Conservation (phyloP, 208 protist species). For the Leishmania turanica region DNA sequence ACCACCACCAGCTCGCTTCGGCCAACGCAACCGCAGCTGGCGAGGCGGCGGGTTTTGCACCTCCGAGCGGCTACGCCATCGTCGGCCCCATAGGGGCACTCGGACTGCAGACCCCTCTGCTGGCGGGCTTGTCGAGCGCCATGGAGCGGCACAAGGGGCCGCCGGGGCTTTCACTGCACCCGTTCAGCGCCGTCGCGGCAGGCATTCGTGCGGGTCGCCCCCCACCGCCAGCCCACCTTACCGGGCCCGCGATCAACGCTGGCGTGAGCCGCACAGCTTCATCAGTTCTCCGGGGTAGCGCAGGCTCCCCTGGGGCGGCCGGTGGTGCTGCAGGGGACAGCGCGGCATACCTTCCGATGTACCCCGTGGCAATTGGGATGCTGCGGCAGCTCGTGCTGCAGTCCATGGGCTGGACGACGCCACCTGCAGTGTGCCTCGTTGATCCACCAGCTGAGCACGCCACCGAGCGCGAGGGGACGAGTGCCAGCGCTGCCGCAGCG, state of each 20-base stretch:
- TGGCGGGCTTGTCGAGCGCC: conserved; percentile 7
- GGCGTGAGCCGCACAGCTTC: neutral
- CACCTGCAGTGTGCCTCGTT: conserved; percentile 8
- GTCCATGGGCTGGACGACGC: conserved; percentile 51
- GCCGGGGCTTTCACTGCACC: conserved; percentile 12
- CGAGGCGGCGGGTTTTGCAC: neutral
- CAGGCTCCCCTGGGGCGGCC: neutral
- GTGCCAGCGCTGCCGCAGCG: neutral
- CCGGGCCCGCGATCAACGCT: neutral
- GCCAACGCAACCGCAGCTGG: neutral
- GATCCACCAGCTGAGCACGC: neutral
- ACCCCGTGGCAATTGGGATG: conserved; percentile 9
- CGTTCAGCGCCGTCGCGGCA: conserved; percentile 19
- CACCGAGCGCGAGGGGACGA: neutral
- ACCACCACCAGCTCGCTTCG: neutral
- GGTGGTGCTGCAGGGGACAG: neutral
- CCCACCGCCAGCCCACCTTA: neutral
- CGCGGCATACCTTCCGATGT: neutral
- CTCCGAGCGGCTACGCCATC: neutral
- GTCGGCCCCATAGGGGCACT: neutral
- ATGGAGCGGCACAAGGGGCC: conserved; percentile 8
- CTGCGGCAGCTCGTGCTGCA: conserved; percentile 44
- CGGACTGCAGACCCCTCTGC: conserved; percentile 5
- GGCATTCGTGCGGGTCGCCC: neutral
- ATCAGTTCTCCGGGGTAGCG: neutral